Evolutionary conservation across 495 filamentous ascomycete species (phyloP).

Genomic region (Aspergillus funiculosus): DNA sequence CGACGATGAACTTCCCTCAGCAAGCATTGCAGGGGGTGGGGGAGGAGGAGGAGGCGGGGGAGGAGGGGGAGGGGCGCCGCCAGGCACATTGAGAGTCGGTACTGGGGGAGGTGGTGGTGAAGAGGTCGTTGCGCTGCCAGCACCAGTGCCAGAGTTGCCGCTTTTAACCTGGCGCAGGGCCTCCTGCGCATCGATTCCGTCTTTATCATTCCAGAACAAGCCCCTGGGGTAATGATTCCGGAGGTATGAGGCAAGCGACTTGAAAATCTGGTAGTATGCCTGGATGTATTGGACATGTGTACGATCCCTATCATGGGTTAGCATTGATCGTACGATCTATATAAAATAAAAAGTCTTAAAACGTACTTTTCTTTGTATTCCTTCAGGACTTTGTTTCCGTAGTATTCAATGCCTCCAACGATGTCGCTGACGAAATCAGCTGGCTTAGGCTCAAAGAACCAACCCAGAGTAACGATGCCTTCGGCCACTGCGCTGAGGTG

Average conservation of each 20-base stretch:
- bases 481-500: constrained; percentile 84
- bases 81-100: constrained; percentile 48
- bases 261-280: constrained; percentile 81
- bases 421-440: constrained; percentile 74
- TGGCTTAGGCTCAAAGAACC: constrained; percentile 79
- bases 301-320: constrained; percentile 51
- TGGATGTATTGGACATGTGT: constrained; percentile 81
- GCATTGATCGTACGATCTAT: background rate
- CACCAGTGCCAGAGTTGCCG: constrained; percentile 38
- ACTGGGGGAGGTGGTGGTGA: constrained; percentile 55
- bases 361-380: constrained; percentile 85
- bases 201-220: constrained; percentile 79
- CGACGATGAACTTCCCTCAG: constrained; percentile 16
- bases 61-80: constrained; percentile 70
- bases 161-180: constrained; percentile 57
- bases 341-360: background rate
- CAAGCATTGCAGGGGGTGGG: constrained; percentile 25
- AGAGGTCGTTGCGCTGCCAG: constrained; percentile 41
- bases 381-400: constrained; percentile 83
- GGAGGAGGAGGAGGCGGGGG: constrained; percentile 39
- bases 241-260: constrained; percentile 70
- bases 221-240: constrained; percentile 73
- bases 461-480: constrained; percentile 76
- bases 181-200: constrained; percentile 67
- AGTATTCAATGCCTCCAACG: constrained; percentile 76